Evolutionary conservation across 1,284 basidiomycete species (phyloP), one percentile per base, ranked within the genome.

Genomic region (Leucocoprinus gongylophorus): DNA sequence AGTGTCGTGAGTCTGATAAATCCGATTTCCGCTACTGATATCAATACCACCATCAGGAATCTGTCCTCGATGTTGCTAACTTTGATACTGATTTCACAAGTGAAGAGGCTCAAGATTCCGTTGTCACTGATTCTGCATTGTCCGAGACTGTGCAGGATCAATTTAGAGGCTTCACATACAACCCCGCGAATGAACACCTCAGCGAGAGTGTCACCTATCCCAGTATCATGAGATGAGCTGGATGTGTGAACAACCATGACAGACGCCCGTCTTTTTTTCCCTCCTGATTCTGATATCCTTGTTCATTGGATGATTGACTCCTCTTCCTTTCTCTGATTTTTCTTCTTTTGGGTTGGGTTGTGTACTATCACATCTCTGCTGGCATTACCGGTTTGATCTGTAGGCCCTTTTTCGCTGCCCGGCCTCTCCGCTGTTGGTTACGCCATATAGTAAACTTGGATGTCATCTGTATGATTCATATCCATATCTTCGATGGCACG

Each of bases 81-180:
- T 97, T 97, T 70, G 94, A 97, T 67, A 80, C 91, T 33, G 93
- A 97, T 68, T 97, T 97, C 66, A 95, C 93, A 20, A 88, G 83
- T 56, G 94, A 97, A 67, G 86, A 91, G 56, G 88, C 94, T 2
- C 84, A 91, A 64, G 94, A 97, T 68, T 94, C 91, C 9, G 92
- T 97, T 50, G 94, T 97, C 26, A 89, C 91, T 58, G 91, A 92
- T 63, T 93, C 91, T 8, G 89, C 89, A 51, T 73, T 97, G 29
- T 92, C 89, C 9, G 88, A 95, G 74, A 97, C 92, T 0, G 91
- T 97, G 2, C 94, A 97, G 64, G 91, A 94, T 63, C 91, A 94
- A 68, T 97, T 97, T 78, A 80, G 78, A 62, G 91, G 87, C 17
- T 90, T 91, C 69, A 90, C 88, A 2, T 91, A 88, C 62, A 88